Evolutionary conservation across 768 basidiomycete genomes (phyloP), one percentile per base, ranked within the genome.

Genomic region (Cystobasidium onofrii): DNA sequence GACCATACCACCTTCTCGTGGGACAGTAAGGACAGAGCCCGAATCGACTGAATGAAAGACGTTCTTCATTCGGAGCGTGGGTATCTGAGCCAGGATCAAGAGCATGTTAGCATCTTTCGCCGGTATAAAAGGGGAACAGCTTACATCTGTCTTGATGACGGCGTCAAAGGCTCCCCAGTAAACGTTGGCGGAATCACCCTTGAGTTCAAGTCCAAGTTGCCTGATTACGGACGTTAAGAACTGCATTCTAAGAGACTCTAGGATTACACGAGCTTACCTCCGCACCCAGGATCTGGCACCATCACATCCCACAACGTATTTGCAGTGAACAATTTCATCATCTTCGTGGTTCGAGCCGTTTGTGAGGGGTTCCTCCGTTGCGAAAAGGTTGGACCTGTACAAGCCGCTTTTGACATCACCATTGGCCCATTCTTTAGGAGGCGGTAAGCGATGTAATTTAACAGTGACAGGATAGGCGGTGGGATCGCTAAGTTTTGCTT

Each of bases 151-250:
- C 1, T 46, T 63, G 69, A 73, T 52, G n/a, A 73, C 17, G 1
- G 65, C 76, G 52, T 76, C 76, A 12, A 76, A 39, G 1, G 71
- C 73, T 23, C 76, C 76, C 76, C 76, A 76, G 43, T 75, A 46
- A 1, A 62, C 52, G 44, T 75, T 73, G 36, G 76, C 74, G 6
- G 74, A 62, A 23, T 76, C 76, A 31, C 76, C 76, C 18, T 75
- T 62, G 63, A 76, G 69, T 10, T 64, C 18, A 17, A 76, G 46
- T n/a, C 74, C 76, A 23, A 76, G 43, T 31, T 73, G 57, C 33
- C 75, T 76, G 63, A 10, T 34, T 1, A 20, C 1, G 13, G 1
- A 0, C 18, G 1, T n/a, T 1, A 31, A 15, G n/a, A n/a, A n/a
- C 9, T 12, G 0, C 1, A 39, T 25, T 20, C 15, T 23, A 25